These are phyloP conservation scores for Coniochaeta pulveracea DNA, from an alignment of 2,329 filamentous ascomycete species.

Conservation along the genomic window DNA sequence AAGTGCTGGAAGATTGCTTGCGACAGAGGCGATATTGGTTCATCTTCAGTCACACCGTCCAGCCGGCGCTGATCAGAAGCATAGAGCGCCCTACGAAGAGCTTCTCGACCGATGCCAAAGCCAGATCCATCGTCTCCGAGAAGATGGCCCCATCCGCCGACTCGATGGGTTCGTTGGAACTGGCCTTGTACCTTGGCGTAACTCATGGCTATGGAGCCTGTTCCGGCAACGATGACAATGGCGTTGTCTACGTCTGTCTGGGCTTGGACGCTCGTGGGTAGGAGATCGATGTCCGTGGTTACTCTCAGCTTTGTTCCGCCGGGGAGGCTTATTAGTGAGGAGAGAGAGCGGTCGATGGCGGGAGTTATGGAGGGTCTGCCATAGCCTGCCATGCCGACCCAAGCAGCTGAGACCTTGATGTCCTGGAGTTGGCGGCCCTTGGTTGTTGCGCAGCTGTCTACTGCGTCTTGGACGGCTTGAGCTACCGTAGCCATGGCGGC, in stretches of 20 bases:
- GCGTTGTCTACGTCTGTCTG: constrained; percentile 11
- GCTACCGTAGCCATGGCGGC: constrained; percentile 16
- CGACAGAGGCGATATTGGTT: constrained; percentile 6
- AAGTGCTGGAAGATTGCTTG: constrained; percentile 10
- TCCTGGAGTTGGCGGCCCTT: constrained; percentile 5
- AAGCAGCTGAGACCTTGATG: constrained; percentile 17
- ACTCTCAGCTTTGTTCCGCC: constrained; percentile 14
- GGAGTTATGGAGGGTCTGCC: constrained; percentile 20
- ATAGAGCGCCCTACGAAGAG: constrained; percentile 19
- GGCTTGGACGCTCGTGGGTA: constrained; percentile 16
- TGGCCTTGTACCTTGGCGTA: constrained; percentile 15
- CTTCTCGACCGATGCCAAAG: constrained; percentile 25
- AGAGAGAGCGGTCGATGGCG: constrained; percentile 16
- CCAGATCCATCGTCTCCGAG: constrained; percentile 31
- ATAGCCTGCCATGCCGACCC: constrained; percentile 28
- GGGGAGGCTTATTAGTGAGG: constrained; percentile 15
- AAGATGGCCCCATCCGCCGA: constrained; percentile 30
- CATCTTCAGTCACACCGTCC: neutral
- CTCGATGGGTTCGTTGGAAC: constrained; percentile 19
- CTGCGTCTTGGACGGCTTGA: constrained; percentile 15
- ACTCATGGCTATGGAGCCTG: constrained; percentile 28
- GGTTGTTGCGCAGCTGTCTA: constrained; percentile 8
- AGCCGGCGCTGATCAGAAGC: constrained; percentile 13
- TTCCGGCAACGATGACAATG: constrained; percentile 28
- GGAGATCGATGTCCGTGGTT: constrained; percentile 27